Percentiles rank a stretch among this genome's conserved stretches.
Evolutionary conservation across 2,329 filamentous ascomycete species (phyloP).

Genomic region (Alternaria sp.): DNA sequence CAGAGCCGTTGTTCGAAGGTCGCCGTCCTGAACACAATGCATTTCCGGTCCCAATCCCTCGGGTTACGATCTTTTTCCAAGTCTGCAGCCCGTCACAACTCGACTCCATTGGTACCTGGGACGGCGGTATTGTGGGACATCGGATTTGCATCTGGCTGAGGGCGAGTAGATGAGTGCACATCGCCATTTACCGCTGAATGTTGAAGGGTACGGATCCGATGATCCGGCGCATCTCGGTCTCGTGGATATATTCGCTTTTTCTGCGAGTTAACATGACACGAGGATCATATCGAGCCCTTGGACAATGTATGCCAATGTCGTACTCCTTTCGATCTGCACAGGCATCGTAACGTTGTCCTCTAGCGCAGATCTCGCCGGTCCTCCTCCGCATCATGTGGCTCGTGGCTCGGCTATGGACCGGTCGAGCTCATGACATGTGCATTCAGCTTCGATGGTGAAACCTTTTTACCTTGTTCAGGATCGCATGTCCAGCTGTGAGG

Average conservation of each 20-base stretch:
- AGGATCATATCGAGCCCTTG: constrained; percentile 4
- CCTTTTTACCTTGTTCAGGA: constrained; percentile 7
- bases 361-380: constrained; percentile 16
- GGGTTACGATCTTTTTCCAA: constrained; percentile 3
- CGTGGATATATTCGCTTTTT: not conserved
- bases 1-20: constrained; percentile 4
- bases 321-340: constrained; percentile 7
- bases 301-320: constrained; percentile 5
- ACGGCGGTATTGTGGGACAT: constrained; percentile 16
- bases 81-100: constrained; percentile 1
- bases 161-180: constrained; percentile 8
- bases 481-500: constrained; percentile 2
- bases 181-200: constrained; percentile 4
- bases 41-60: constrained; percentile 12
- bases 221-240: not conserved
- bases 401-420: constrained; percentile 6
- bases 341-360: constrained; percentile 14
- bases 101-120: constrained; percentile 3
- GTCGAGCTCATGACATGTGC: constrained; percentile 12
- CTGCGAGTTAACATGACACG: not conserved
- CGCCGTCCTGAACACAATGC: constrained; percentile 1
- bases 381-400: constrained; percentile 12
- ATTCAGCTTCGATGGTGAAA: constrained; percentile 7
- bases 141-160: constrained; percentile 1
- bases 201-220: constrained; percentile 2